Conservation (phyloP, 371 early-diverging fungal genomes). For the Rhizopus stolonifer region DNA sequence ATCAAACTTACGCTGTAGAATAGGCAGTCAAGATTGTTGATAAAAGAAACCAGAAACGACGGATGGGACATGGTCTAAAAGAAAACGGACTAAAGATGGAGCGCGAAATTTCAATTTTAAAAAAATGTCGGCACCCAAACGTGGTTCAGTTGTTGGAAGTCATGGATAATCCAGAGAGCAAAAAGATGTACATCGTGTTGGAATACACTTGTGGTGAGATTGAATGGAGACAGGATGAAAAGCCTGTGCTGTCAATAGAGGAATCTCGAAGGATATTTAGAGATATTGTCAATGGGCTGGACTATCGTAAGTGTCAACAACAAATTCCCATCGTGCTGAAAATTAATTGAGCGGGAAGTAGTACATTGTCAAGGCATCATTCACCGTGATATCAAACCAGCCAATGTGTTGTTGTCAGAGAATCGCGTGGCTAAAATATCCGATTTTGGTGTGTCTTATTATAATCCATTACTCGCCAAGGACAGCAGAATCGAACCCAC, state of each 20-base stretch:
- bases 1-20: not conserved
- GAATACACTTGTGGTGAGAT: constrained; percentile 94
- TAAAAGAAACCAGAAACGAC: constrained; percentile 67
- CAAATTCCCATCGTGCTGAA: not conserved
- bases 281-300: constrained; percentile 88
- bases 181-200: constrained; percentile 86
- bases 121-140: constrained; percentile 92
- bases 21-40: constrained; percentile 58
- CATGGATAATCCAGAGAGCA: constrained; percentile 88
- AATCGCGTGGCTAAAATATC: constrained; percentile 87
- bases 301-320: constrained; percentile 67
- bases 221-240: constrained; percentile 78
- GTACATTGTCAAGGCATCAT: constrained; percentile 93
- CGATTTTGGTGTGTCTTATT: constrained; percentile 93
- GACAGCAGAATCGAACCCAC: constrained; percentile 14
- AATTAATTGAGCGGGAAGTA: constrained; percentile 27
- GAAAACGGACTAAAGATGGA: constrained; percentile 86
- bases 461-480: constrained; percentile 47
- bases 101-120: constrained; percentile 93
- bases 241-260: constrained; percentile 64
- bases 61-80: constrained; percentile 56
- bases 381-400: constrained; percentile 96
- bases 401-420: constrained; percentile 77
- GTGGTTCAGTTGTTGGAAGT: constrained; percentile 90
- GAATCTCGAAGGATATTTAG: constrained; percentile 83